Percentiles rank a stretch among this genome's conserved stretches.
These are phyloP conservation scores for Gymnopus androsaceus DNA, from an alignment of 1,284 basidiomycete genomes.

Conservation along the genomic window DNA sequence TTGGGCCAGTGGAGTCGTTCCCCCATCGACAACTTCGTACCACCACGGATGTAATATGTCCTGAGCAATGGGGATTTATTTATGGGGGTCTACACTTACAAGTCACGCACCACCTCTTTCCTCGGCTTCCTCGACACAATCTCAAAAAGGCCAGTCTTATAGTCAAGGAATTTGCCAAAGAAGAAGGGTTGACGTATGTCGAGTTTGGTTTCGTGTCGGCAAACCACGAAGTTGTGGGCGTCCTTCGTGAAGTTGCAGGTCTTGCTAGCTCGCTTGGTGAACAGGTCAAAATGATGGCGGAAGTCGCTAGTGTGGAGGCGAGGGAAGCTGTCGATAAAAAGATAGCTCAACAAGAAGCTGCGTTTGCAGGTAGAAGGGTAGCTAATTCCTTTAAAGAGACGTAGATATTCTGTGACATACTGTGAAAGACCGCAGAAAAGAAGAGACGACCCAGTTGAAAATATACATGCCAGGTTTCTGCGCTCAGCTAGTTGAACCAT, in stretches of 20 bases:
- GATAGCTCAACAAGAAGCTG: constrained; percentile 27
- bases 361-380: background rate
- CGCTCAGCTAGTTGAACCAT: too few relatives aligned
- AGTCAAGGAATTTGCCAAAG: constrained; percentile 84
- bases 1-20: constrained; percentile 92
- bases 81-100: constrained; percentile 96
- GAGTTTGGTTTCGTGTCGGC: constrained; percentile 90
- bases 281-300: constrained; percentile 75
- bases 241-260: constrained; percentile 74
- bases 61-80: constrained; percentile 74
- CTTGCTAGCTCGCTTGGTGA: constrained; percentile 29
- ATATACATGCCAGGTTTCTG: too few relatives aligned
- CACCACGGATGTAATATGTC: constrained; percentile 93
- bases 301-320: constrained; percentile 70
- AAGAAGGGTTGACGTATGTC: constrained; percentile 84
- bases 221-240: constrained; percentile 77
- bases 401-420: too few relatives aligned
- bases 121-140: constrained; percentile 93
- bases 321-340: constrained; percentile 58
- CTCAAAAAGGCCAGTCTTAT: constrained; percentile 78
- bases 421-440: too few relatives aligned
- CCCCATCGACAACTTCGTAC: constrained; percentile 92
- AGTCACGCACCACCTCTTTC: constrained; percentile 86
- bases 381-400: background rate
- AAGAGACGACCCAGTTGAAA: too few relatives aligned